A percentile compares a stretch with the other conserved stretches of the same genome.
These are phyloP conservation scores for Spatholobus suberectus DNA, from an alignment of 306 rosid species.

Conservation along the genomic window DNA sequence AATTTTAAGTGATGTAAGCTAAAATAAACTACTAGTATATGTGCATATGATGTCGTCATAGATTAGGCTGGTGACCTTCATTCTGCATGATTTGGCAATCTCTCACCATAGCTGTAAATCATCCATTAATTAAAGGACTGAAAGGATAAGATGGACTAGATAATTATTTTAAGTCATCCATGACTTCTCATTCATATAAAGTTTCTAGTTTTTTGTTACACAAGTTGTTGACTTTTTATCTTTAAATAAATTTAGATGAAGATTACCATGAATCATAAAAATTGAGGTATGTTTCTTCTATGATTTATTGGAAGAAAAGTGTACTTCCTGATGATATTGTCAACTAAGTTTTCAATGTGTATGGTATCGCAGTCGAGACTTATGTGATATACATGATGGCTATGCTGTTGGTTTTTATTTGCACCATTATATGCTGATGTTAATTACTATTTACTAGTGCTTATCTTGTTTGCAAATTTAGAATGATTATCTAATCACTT, in stretches of 20 bases:
- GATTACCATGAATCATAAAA: not conserved
- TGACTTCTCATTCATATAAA: not conserved
- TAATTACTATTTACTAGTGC: not conserved
- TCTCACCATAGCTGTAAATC: not conserved
- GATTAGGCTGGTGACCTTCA: constrained; percentile 27
- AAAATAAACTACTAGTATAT: constrained; percentile 9
- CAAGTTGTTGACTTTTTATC: not conserved
- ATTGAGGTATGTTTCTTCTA: not conserved
- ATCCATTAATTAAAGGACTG: not conserved
- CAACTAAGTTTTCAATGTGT: not conserved
- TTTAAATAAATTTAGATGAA: not conserved
- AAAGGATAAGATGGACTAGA: not conserved
- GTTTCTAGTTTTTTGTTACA: not conserved
- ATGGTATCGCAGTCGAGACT: not conserved
- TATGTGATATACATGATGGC: not conserved
- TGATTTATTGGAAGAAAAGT: not conserved
- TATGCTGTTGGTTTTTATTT: not conserved
- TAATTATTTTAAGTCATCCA: not conserved
- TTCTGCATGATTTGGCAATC: constrained; percentile 1
- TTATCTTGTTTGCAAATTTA: not conserved
- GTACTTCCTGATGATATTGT: not conserved
- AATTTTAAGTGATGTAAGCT: constrained; percentile 82
- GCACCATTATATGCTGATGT: constrained; percentile 18
- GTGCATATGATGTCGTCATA: constrained; percentile 28
- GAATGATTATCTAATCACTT: not conserved